These are phyloP conservation scores for Spinellus fusiger DNA, from an alignment of 192 early-diverging fungal species.

Conservation along the genomic window DNA sequence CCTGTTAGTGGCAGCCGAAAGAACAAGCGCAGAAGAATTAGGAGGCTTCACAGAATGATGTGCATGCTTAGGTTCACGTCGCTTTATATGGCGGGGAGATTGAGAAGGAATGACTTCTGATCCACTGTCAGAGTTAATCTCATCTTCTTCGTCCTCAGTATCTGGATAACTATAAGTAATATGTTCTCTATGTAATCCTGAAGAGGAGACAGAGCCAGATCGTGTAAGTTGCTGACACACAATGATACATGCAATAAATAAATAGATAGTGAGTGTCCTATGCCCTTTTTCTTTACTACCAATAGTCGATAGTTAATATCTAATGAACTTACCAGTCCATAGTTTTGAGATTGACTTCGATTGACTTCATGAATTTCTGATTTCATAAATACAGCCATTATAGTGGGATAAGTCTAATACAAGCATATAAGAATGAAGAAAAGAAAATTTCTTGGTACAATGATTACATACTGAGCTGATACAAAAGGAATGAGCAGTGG, in stretches of 20 bases:
- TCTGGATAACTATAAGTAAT: slow-evolving; percentile 19
- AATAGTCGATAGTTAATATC: slow-evolving; percentile 14
- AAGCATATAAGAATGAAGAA: no score
- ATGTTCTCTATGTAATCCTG: not conserved
- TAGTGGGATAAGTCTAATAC: slow-evolving; percentile 50
- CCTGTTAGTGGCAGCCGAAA: slow-evolving; percentile 18
- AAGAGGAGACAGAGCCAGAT: slow-evolving; percentile 23
- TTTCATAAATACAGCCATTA: slow-evolving; percentile 60
- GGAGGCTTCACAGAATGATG: not conserved
- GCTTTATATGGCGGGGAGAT: not conserved
- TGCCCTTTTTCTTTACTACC: not conserved
- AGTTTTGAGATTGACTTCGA: slow-evolving; percentile 39
- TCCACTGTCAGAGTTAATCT: slow-evolving; percentile 11
- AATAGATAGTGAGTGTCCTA: not conserved
- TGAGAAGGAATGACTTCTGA: not conserved
- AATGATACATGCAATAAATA: not conserved
- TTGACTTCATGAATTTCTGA: slow-evolving; percentile 69
- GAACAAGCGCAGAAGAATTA: slow-evolving; percentile 1
- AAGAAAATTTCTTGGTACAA: no score
- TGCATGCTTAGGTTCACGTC: not conserved
- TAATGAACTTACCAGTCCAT: slow-evolving; percentile 25
- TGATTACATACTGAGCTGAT: slow-evolving; percentile 46
- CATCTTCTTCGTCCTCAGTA: slow-evolving; percentile 25
- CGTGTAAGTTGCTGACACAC: slow-evolving; percentile 12
- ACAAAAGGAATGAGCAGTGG: slow-evolving; percentile 41